Conservation (phyloP, 2,329 filamentous ascomycete species). For the Colletotrichum eremochloae region DNA sequence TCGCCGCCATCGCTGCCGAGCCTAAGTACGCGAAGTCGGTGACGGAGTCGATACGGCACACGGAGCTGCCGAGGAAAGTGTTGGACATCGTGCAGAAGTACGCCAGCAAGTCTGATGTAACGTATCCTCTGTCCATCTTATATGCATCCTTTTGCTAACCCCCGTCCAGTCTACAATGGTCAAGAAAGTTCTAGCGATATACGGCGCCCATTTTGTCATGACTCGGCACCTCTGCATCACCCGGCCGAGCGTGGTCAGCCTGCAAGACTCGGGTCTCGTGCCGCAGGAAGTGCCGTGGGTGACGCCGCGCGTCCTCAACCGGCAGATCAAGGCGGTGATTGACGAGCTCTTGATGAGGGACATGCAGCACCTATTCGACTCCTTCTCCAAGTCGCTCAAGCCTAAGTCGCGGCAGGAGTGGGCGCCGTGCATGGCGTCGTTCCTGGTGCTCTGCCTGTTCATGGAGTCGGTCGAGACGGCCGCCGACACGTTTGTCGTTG, state of each 20-base stretch:
- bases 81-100: conserved; percentile 63
- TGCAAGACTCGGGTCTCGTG: conserved; percentile 55
- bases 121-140: conserved; percentile 36
- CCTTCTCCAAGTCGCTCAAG: conserved; percentile 67
- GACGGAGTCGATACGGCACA: conserved; percentile 61
- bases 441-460: conserved; percentile 69
- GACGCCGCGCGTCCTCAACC: conserved; percentile 67
- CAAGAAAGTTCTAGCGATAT: conserved; percentile 65
- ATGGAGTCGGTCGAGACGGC: conserved; percentile 70
- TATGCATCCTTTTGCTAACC: not conserved
- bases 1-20: conserved; percentile 63
- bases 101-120: conserved; percentile 59
- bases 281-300: conserved; percentile 59
- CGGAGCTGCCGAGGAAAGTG: conserved; percentile 60
- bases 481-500: conserved; percentile 65
- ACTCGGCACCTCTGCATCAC: conserved; percentile 68
- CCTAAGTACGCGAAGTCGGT: conserved; percentile 63
- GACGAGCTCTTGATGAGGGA: conserved; percentile 68
- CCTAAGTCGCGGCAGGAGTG: conserved; percentile 66
- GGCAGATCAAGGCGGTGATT: conserved; percentile 69
- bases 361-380: conserved; percentile 65
- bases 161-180: conserved; percentile 60
- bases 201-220: conserved; percentile 70
- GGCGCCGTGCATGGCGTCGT: conserved; percentile 69
- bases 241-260: conserved; percentile 54